Conservation (phyloP, 768 basidiomycete species). For the Amanita polypyramis region DNA sequence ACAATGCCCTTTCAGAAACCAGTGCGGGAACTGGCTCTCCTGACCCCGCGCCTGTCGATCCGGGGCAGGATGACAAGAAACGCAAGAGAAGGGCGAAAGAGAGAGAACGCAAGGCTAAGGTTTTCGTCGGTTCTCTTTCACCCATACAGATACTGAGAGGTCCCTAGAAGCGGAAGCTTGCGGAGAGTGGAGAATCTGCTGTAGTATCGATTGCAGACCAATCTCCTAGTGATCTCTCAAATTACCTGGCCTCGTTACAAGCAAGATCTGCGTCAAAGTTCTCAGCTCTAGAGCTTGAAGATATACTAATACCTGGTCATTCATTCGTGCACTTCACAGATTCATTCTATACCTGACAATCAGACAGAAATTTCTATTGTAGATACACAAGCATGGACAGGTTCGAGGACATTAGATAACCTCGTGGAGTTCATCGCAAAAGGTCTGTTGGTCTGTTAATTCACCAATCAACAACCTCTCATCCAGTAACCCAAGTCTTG, state of each 20-base stretch:
- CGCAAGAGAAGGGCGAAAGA: slow-evolving; percentile 66
- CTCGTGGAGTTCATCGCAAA: slow-evolving; percentile 68
- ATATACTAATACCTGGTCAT: slow-evolving; percentile 71
- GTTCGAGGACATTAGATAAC: slow-evolving; percentile 58
- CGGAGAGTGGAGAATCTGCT: slow-evolving; percentile 26
- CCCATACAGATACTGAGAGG: slow-evolving; percentile 5
- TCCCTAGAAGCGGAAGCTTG: slow-evolving; percentile 55
- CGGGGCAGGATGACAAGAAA: slow-evolving; percentile 38
- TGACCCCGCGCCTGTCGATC: slow-evolving; percentile 8
- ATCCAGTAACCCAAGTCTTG: slow-evolving; percentile 32
- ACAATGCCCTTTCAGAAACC: slow-evolving; percentile 14
- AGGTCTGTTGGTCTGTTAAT: slow-evolving; percentile 29
- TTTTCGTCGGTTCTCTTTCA: slow-evolving; percentile 15
- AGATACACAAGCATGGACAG: slow-evolving; percentile 69
- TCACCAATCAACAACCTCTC: not conserved
- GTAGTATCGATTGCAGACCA: slow-evolving; percentile 45
- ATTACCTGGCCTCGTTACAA: slow-evolving; percentile 58
- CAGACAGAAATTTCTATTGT: slow-evolving; percentile 61
- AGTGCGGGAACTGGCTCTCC: slow-evolving; percentile 12
- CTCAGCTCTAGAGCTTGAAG: slow-evolving; percentile 70
- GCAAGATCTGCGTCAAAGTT: slow-evolving; percentile 57
- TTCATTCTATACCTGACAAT: slow-evolving; percentile 29
- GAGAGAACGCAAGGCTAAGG: slow-evolving; percentile 67
- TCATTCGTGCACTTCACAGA: slow-evolving; percentile 6
- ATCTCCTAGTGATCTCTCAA: slow-evolving; percentile 44